Base-by-base conservation (phyloP, 2,329 filamentous ascomycete genomes). In the Phaeosphaeria sp. region DNA sequence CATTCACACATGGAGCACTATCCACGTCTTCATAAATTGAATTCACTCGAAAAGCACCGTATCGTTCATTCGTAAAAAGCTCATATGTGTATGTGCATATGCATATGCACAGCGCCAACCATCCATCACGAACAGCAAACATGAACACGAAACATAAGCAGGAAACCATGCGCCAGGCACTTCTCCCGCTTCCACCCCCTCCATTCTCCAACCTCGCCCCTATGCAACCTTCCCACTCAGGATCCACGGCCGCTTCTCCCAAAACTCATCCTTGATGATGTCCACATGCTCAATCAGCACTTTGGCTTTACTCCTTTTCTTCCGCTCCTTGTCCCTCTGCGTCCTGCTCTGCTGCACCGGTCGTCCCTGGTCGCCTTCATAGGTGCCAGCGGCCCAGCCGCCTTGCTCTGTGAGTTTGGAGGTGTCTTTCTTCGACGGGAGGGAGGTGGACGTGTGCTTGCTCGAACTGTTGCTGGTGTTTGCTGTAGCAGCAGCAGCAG, bases 261-360 rank as follows among this genome's bases (percentile, higher is more conserved):
- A 99, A 73, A 99, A 99, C 3, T 92, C 90, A 77, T 98, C 92
- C 69, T 90, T 93, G 78, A 99, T 98, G 69, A 99, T 91, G 79
- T 99, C 95, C 58, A 95, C 79, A 80, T 98, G 93, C 72, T 93
- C 89, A 39, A 96, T 84, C 36, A 91, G 86, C 46, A 99, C 88
- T 51, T 85, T 85, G 0, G 93, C 93, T 77, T 97, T 97, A 58
- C 86, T 84, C 53, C 90, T 85, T 62, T 87, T 84, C 81, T 97
- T 98, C 73, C 84, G 89, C 62, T 96, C 88, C 68, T 90, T 96
- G 56, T 97, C 92, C 20, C 84, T 80, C 71, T 96, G 92, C n/a
- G 89, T 90, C 72, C 90, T 94, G 44, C 90, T 93, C 62, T 89
- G 82, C 44, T 84, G 79, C 21, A 80, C 52, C 6, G 68, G 64